Conservation (phyloP, 2,329 filamentous ascomycete species). For the Pseudogymnoascus sp. region DNA sequence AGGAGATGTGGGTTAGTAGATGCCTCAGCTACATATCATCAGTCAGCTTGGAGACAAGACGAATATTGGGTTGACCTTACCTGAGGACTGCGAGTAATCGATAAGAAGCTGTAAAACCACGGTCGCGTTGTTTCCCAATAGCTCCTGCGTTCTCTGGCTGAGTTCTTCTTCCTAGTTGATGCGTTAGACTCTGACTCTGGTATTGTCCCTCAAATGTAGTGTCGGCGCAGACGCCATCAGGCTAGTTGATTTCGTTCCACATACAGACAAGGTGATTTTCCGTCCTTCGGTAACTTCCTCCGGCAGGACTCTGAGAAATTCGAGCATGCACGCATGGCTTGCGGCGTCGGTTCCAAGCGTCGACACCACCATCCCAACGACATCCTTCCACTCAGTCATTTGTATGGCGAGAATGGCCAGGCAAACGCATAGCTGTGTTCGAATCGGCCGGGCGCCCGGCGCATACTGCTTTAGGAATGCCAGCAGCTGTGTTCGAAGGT, state of each 20-base stretch:
- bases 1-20: constrained; percentile 82
- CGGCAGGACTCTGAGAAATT: constrained; percentile 92
- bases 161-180: constrained; percentile 86
- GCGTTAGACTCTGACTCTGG: constrained; percentile 38
- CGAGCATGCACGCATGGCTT: constrained; percentile 79
- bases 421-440: constrained; percentile 90
- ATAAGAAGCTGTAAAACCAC: constrained; percentile 81
- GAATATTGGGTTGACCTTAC: constrained; percentile 42
- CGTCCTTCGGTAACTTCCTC: constrained; percentile 99
- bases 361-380: constrained; percentile 71
- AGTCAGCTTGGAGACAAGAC: constrained; percentile 17
- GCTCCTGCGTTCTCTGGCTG: constrained; percentile 71
- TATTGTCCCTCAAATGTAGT: constrained; percentile 28
- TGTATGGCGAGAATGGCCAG: constrained; percentile 91
- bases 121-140: constrained; percentile 82
- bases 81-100: constrained; percentile 84
- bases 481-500: constrained; percentile 76
- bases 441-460: constrained; percentile 70
- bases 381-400: constrained; percentile 93
- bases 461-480: constrained; percentile 73
- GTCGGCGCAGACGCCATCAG: constrained; percentile 29
- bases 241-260: constrained; percentile 56
- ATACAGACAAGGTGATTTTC: constrained; percentile 98
- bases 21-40: constrained; percentile 50
- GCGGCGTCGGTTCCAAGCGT: constrained; percentile 67